Conservation (phyloP, 2,329 filamentous ascomycete species). For the Ophiostoma fasciatum region DNA sequence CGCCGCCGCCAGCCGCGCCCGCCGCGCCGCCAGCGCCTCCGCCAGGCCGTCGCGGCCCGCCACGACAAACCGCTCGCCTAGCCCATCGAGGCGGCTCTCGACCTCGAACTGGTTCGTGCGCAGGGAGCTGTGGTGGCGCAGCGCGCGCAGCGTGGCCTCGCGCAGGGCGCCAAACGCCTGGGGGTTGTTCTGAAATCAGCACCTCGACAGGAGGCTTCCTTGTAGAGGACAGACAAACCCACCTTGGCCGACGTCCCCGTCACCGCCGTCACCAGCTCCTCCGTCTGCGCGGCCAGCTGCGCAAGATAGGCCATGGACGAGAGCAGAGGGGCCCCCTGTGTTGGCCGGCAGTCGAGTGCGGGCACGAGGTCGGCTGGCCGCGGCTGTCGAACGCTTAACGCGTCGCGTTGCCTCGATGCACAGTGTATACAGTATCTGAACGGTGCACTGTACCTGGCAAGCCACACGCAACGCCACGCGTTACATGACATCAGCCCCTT, state of each 20-base stretch:
- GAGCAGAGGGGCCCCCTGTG: neutral
- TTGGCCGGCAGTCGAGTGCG: neutral
- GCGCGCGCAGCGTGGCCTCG: conserved; percentile 33
- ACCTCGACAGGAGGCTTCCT: neutral
- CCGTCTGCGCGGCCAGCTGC: conserved; percentile 47
- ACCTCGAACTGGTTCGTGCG: conserved; percentile 68
- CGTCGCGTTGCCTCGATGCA: conserved; percentile 1
- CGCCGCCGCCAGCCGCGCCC: conserved; percentile 13
- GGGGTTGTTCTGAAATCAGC: conserved; percentile 16
- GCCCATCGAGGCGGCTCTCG: conserved; percentile 45
- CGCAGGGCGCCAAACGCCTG: conserved; percentile 27
- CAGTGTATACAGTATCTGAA: neutral
- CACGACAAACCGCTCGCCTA: conserved; percentile 78
- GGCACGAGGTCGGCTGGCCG: no score
- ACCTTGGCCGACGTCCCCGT: conserved; percentile 30
- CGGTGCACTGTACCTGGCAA: neutral
- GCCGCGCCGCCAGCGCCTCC: conserved; percentile 41
- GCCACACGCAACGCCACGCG: neutral
- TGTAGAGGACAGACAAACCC: neutral
- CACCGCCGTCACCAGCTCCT: conserved; percentile 54
- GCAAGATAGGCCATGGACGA: conserved; percentile 56
- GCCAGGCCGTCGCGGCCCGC: conserved; percentile 67
- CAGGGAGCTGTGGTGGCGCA: conserved; percentile 41
- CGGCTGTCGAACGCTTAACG: conserved; percentile 7
- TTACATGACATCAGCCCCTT: neutral